phyloP scores from a whole-genome alignment of 192 early-diverging fungal species.

The Coemansia sp. region DNA sequence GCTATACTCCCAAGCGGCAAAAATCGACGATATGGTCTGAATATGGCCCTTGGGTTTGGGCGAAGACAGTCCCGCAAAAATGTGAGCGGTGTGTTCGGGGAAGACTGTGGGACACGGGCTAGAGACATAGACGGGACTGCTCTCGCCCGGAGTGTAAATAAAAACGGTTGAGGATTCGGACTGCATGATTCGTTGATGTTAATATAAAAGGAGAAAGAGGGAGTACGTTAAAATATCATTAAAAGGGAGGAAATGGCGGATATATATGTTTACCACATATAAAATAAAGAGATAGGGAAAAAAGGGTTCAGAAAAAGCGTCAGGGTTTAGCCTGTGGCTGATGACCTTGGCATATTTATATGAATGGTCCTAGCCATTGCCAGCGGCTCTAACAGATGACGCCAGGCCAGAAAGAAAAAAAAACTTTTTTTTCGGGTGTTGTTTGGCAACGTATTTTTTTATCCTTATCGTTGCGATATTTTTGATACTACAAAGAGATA shows the following conservation, averaged over 20 bases:
- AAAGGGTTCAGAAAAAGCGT: neutral
- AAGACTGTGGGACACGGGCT: slow-evolving; percentile 2
- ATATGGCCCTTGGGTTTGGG: slow-evolving; percentile 2
- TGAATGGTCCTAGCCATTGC: neutral
- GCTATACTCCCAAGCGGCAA: neutral
- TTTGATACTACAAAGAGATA: neutral
- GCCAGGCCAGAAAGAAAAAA: neutral
- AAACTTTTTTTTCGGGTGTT: neutral
- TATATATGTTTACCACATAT: neutral
- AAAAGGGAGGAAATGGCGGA: neutral
- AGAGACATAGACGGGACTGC: slow-evolving; percentile 1
- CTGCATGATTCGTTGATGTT: neutral
- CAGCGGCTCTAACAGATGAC: neutral
- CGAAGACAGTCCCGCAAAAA: neutral
- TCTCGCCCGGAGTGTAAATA: neutral
- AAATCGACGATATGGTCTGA: neutral
- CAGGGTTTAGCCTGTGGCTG: neutral
- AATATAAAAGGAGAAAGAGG: neutral
- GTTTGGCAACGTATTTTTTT: neutral
- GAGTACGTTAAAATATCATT: slow-evolving; percentile 1
- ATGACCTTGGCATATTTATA: neutral
- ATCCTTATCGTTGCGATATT: neutral
- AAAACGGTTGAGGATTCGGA: neutral
- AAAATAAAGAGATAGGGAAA: neutral
- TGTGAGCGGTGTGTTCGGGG: neutral